These are phyloP conservation scores for Hyphopichia fennica DNA, from an alignment of 1,139 yeast species.

Conservation along the genomic window DNA sequence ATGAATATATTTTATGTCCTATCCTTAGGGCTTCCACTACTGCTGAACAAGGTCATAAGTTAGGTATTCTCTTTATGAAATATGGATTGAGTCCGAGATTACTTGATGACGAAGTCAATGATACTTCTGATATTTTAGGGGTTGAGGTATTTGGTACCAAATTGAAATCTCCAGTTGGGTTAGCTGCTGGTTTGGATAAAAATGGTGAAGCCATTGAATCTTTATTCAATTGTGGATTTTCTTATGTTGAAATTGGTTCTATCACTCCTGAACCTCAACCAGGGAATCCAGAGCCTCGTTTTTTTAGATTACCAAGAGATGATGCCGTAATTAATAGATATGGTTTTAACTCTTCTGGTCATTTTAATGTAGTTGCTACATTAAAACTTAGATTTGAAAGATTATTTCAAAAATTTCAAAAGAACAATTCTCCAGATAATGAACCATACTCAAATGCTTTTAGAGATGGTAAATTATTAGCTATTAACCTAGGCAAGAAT, in stretches of 20 bases:
- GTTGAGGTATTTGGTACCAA: slow-evolving; percentile 65
- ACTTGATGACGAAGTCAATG: slow-evolving; percentile 43
- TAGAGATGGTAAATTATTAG: slow-evolving; percentile 65
- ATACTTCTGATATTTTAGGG: slow-evolving; percentile 52
- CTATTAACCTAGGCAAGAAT: slow-evolving; percentile 87
- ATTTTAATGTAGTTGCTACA: slow-evolving; percentile 65
- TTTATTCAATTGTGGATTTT: slow-evolving; percentile 74
- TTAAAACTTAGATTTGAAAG: slow-evolving; percentile 60
- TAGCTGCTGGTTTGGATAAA: slow-evolving; percentile 96
- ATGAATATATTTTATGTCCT: slow-evolving; percentile 81
- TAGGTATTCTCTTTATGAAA: slow-evolving; percentile 72
- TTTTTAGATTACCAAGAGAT: slow-evolving; percentile 81
- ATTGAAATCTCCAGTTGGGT: slow-evolving; percentile 77
- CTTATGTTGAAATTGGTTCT: slow-evolving; percentile 91
- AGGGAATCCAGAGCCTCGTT: slow-evolving; percentile 89
- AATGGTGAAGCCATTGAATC: slow-evolving; percentile 93
- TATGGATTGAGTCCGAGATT: slow-evolving; percentile 67
- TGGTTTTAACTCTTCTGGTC: slow-evolving; percentile 94
- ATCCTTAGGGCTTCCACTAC: slow-evolving; percentile 66
- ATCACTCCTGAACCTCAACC: slow-evolving; percentile 92
- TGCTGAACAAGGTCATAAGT: slow-evolving; percentile 81
- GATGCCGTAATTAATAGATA: slow-evolving; percentile 91
- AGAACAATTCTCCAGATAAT: slow-evolving; percentile 20
- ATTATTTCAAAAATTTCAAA: slow-evolving; percentile 22
- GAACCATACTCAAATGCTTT: slow-evolving; percentile 54